Evolutionary conservation across 352 stramenopile genomes (phyloP), one percentile per base, ranked within the genome.

Genomic region (Pythium oligandrum): DNA sequence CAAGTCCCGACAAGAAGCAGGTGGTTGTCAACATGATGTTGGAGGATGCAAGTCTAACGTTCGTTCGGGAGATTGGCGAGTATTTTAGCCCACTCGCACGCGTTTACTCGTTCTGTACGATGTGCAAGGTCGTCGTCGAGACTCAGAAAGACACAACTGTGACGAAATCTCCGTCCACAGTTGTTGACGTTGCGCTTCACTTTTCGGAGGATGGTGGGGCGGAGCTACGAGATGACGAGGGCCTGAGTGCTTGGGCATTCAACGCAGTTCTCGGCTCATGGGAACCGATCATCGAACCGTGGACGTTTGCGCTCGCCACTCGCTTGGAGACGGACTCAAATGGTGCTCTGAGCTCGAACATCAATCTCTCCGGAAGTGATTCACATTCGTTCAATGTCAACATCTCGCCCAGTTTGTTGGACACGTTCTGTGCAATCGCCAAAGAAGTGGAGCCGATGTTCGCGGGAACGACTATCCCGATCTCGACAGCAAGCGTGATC

Each of bases 211-310:
- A 89, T 38, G 71, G 44, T 36, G 59, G 64, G 1, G 69, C 57
- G 1, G 66, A 86, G 42, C 50, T 79, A 7, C 66, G 66, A 17
- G 76, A 83, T 30, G 76, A 91, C 37, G 80, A 93, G 59, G 82
- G 84, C 11, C 53, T 92, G 7, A 92, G 81, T 40, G 56, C 85
- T 7, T 94, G 79, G 82, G 72, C 72, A 17, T 93, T 94, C 37
- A 91, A 93, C 55, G 72, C 75, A 5, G 57, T 80, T 3, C 51
- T 93, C 3, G 82, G 84, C 0, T 81, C 81, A 9, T 93, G 78
- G 82, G 84, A 94, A 48, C 84, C 83, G 1, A 76, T 89, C 11
- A 52, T 91, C 8, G 80, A 93, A 44, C 82, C 84, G 2, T 93
- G 79, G 77, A 86, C 78, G 40, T 93, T 89, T 39, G 69, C 63